Base-by-base conservation (phyloP, 495 filamentous ascomycete genomes). In the Astrothelium subdiscretum region DNA sequence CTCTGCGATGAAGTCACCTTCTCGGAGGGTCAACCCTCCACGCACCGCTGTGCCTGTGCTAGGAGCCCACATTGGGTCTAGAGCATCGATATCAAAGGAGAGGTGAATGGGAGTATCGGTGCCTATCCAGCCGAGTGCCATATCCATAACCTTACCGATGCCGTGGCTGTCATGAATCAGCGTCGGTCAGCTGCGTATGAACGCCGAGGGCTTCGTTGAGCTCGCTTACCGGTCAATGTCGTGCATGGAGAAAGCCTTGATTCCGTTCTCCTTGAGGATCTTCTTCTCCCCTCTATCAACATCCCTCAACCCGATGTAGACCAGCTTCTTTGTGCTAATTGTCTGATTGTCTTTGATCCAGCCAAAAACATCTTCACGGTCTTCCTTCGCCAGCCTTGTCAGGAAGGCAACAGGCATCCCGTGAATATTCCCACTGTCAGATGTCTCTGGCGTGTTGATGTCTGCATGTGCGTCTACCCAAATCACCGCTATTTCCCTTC, bases 381-480 rank as follows among this genome's bases (percentile, higher is more conserved):
- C 83, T 68, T 90, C 88, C 66, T 76, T 81, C 29, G 91, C 87
- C 58, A 97, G 76, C 20, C 92, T 88, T 0, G 91, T 91, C 66
- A 97, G 72, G 74, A 96, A 99, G 2, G 89, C 85, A 61, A 97
- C 90, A 10, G 94, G 95, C 94, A 99, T 99, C 44, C 94, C 94
- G 75, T 99, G 94, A 66, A 99, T 89, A 72, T 97, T 97, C 1
- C 94, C 94, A 60, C 89, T 94, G 13, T 78, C 86, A 66, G 86
- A 90, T 48, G 86, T 88, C 80, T 97, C 91, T 54, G 94, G 94
- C 12, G 88, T 88, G 74, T 99, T 99, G 79, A 99, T 96, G 70
- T 97, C 94, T 24, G 92, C 89, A 71, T 99, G 94, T 24, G 94
- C 94, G 74, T 99, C 94, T 5, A 99, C 94, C 94, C 94, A 99